phyloP scores from a whole-genome alignment of 1,284 basidiomycete species.

The Papiliotrema flavescens region DNA sequence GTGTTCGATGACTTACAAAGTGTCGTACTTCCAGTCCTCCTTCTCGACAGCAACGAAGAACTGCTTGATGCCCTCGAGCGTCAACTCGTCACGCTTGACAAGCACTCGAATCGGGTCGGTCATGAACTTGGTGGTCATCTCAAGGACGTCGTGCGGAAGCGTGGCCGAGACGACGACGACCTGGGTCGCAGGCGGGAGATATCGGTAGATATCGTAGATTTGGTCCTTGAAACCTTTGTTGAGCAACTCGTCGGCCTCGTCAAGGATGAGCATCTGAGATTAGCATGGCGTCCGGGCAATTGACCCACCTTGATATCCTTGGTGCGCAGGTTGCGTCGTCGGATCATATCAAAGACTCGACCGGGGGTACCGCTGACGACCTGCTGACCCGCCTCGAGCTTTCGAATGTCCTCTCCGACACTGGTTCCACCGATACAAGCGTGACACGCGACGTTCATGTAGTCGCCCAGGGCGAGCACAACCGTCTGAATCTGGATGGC shows the following conservation, averaged over 20 bases:
- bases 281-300: background rate
- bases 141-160: constrained; percentile 93
- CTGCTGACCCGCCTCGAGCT: constrained; percentile 97
- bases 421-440: constrained; percentile 98
- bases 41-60: constrained; percentile 99
- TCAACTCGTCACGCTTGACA: constrained; percentile 99
- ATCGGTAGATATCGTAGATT: constrained; percentile 99
- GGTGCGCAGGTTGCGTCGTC: constrained; percentile 85
- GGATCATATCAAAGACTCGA: constrained; percentile 99
- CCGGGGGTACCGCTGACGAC: constrained; percentile 97
- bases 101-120: constrained; percentile 93
- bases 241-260: constrained; percentile 95
- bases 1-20: constrained; percentile 57
- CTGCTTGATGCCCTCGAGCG: constrained; percentile 98
- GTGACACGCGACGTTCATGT: constrained; percentile 99
- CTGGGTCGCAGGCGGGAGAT: constrained; percentile 96
- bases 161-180: constrained; percentile 96
- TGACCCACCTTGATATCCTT: constrained; percentile 79
- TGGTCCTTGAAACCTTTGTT: constrained; percentile 99
- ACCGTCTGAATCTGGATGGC: constrained; percentile 99
- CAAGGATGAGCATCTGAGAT: constrained; percentile 82
- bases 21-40: constrained; percentile 99
- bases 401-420: constrained; percentile 96
- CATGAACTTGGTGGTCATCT: constrained; percentile 99
- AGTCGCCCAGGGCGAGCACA: constrained; percentile 93